phyloP scores from a whole-genome alignment of 1,139 yeast genomes.

The Sugiyamaella castrensis region DNA sequence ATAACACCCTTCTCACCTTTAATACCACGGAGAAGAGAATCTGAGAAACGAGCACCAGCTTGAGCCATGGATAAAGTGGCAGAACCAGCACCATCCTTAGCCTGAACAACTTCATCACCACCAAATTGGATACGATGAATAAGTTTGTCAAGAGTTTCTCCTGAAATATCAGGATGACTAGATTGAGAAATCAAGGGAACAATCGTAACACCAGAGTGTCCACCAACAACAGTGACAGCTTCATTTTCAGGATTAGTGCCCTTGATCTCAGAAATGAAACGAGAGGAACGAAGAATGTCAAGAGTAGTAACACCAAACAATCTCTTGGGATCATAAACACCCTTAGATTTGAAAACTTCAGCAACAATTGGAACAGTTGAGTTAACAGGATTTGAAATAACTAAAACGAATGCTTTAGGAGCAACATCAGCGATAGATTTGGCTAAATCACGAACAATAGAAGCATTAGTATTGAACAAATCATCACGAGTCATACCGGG shows the following conservation, averaged over 20 bases:
- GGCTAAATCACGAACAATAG: constrained; percentile 81
- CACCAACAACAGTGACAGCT: constrained; percentile 85
- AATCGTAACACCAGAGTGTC: constrained; percentile 94
- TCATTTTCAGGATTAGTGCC: constrained; percentile 52
- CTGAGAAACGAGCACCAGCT: constrained; percentile 81
- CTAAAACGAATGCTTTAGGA: constrained; percentile 71
- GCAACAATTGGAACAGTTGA: constrained; percentile 93
- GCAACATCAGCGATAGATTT: constrained; percentile 69
- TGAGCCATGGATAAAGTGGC: constrained; percentile 97
- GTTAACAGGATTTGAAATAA: constrained; percentile 94
- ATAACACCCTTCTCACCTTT: constrained; percentile 47
- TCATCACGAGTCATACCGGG: constrained; percentile 99
- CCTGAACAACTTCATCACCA: constrained; percentile 95
- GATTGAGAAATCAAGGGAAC: constrained; percentile 77
- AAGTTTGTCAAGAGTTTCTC: constrained; percentile 61
- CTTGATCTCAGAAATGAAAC: constrained; percentile 60
- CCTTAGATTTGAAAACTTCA: constrained; percentile 72
- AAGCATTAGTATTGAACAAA: constrained; percentile 87
- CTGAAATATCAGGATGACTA: constrained; percentile 46
- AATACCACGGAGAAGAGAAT: constrained; percentile 44
- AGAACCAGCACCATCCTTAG: constrained; percentile 92
- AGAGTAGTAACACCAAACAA: constrained; percentile 91
- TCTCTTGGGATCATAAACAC: constrained; percentile 73
- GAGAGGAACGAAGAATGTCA: constrained; percentile 85
- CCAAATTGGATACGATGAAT: constrained; percentile 92